Percentiles rank a stretch among this genome's conserved stretches.
Conservation (phyloP, 352 stramenopile species). For the Phytophthora kernoviae region DNA sequence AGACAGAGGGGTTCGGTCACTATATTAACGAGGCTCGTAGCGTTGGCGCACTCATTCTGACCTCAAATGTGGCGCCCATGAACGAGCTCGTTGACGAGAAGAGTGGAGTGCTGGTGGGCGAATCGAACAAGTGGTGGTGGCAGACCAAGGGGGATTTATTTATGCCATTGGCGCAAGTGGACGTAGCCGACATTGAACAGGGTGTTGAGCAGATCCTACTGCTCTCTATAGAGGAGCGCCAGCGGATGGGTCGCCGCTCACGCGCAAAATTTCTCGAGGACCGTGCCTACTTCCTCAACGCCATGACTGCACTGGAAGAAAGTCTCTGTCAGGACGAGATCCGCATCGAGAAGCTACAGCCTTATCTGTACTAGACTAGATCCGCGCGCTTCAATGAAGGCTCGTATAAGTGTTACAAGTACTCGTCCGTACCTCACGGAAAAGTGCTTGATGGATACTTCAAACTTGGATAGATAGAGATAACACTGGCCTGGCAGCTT, state of each 20-base stretch:
- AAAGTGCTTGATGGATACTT: constrained; percentile 12
- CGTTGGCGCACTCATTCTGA: constrained; percentile 72
- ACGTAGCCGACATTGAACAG: constrained; percentile 65
- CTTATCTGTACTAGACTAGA: constrained; percentile 70
- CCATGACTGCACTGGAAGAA: constrained; percentile 78
- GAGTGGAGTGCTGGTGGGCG: constrained; percentile 72
- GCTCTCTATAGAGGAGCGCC: constrained; percentile 73
- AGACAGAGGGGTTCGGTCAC: constrained; percentile 83
- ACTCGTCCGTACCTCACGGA: neutral
- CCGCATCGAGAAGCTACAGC: constrained; percentile 72
- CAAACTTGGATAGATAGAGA: constrained; percentile 38
- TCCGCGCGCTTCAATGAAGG: neutral
- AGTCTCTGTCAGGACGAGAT: constrained; percentile 83
- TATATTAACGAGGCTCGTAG: constrained; percentile 88
- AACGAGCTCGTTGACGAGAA: constrained; percentile 82
- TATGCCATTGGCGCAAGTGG: constrained; percentile 74
- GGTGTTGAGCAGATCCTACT: constrained; percentile 73
- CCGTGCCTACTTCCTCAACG: constrained; percentile 81
- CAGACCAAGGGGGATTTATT: constrained; percentile 85
- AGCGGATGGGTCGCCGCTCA: constrained; percentile 72
- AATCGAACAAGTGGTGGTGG: constrained; percentile 72
- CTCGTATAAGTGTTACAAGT: neutral
- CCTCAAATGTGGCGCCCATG: constrained; percentile 81
- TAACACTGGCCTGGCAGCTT: constrained; percentile 21
- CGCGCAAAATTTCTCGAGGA: constrained; percentile 78